Evolutionary conservation across 192 early-diverging fungal species (phyloP), one percentile per base, ranked within the genome.

Genomic region (Geranomyces variabilis): DNA sequence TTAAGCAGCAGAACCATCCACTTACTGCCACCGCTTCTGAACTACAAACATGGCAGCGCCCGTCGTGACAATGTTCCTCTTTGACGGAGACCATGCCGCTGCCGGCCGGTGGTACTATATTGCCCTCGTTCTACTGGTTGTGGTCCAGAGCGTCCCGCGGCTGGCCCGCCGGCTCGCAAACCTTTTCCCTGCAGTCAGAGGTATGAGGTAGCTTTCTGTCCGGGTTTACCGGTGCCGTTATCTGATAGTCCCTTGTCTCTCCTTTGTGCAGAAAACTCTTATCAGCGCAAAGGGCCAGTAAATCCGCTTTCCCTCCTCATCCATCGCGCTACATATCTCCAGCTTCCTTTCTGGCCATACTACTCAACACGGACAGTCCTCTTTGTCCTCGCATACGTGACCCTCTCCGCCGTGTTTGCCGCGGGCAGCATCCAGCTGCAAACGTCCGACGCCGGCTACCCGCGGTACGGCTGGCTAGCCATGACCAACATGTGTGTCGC

Each of bases 301-400:
- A 69, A 69, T 17, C 51, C 67, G 14, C 12, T 58, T 1, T 19
- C 22, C 29, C 45, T 69, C 29, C 33, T 31, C 12, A 8, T 57
- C 31, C 67, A 69, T 36, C 48, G 55, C 51, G 21, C 48, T 12
- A 57, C 67, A 29, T 69, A 69, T 36, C 33, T 69, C 55, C 48
- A 69, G 10, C 55, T 69, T 26, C 67, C 67, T 14, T 57, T 58
- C 51, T 69, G 55, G 28, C 67, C 67, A 15, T 69, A 69, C 67
- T 57, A 57, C 31, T 26, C 67, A 34, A 69, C 55, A 13, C 67
- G 67, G 13, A 21, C 55, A 6, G 48, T 69, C 28, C 21, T 69
- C 31, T 69, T 69, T 34, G 49, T 69, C 45, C 22, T 58, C 26
- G 28, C 41, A 9, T 69, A 69, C 51, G 34, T 69, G 9, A 31